Evolutionary conservation across 2,329 filamentous ascomycete species (phyloP), one percentile per base, ranked within the genome.

Genomic region (Didymella segeticola): DNA sequence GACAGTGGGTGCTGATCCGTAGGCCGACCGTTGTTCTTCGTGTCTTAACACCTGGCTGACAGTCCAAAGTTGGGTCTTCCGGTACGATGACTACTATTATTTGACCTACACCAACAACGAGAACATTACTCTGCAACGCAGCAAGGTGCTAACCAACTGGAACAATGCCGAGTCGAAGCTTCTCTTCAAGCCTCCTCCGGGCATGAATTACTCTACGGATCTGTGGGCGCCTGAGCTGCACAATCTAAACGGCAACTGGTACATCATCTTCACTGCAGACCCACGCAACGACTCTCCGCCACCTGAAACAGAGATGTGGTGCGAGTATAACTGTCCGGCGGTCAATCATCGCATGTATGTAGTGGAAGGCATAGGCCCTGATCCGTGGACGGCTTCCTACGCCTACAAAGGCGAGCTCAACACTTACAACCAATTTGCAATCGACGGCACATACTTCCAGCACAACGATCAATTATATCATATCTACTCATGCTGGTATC

Each of bases 141-240:
- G 74, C 60, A 63, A 70, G 14, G 59, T 68, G 19, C 62, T 80
- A 43, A 80, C 78, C 5, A 67, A 79, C 55, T 80, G 78, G 78
- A 69, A 74, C 36, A 68, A 68, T 51, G 79, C 78, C 29, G 79
- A 81, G 11, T 69, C 66, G 15, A 78, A 76, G 56, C 55, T 76
- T 10, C 66, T 79, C 30, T 80, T 80, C 61, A 56, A 71, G 26
- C 78, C 79, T 12, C 71, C 75, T 26, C 63, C 68, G 25, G 75
- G 75, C 37, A 64, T 72, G 47, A 74, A 76, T 47, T 81, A 80
- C 65, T 77, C 76, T 9, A 80, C 77, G 12, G 72, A 80, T 49
- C 65, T 82, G 6, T 82, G 80, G 80, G 80, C 79, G 5, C 80
- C 80, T 2, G 80, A 82, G 56, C 64, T 83, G 9, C 80, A 83